These are phyloP conservation scores for Pyrenochaeta sp. DNA, from an alignment of 2,329 filamentous ascomycete genomes.

Conservation along the genomic window DNA sequence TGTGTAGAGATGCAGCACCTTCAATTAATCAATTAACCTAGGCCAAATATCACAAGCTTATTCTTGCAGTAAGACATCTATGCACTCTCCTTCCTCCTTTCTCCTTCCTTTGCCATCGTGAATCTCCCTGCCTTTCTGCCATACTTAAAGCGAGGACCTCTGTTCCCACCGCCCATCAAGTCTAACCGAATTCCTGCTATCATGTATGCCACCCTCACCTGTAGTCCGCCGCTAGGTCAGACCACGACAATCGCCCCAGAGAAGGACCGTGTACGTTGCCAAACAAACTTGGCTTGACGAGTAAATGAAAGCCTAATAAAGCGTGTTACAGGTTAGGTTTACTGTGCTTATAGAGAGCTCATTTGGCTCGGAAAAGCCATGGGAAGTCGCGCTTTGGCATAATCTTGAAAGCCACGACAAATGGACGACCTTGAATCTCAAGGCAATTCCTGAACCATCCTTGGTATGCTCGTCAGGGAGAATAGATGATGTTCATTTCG, in stretches of 20 bases:
- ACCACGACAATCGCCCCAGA: slow-evolving; percentile 67
- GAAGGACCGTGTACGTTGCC: slow-evolving; percentile 48
- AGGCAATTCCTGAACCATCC: slow-evolving; percentile 44
- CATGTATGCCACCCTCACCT: slow-evolving; percentile 65
- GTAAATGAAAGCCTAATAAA: slow-evolving; percentile 17
- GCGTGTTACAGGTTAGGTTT: slow-evolving; percentile 61
- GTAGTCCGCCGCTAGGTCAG: slow-evolving; percentile 78
- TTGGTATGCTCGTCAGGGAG: slow-evolving; percentile 26
- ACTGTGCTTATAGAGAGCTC: slow-evolving; percentile 75
- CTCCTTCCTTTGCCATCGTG: slow-evolving; percentile 3
- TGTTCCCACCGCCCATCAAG: background rate
- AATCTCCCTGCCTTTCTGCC: slow-evolving; percentile 1
- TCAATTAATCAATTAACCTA: slow-evolving; percentile 11
- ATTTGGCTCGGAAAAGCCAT: slow-evolving; percentile 62
- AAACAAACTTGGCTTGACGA: background rate
- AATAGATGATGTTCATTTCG: background rate
- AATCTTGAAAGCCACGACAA: slow-evolving; percentile 64
- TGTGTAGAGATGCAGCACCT: slow-evolving; percentile 11
- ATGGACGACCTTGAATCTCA: slow-evolving; percentile 68
- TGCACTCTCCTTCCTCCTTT: background rate
- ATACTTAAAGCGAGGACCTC: background rate
- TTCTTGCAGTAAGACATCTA: background rate
- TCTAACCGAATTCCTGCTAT: slow-evolving; percentile 1
- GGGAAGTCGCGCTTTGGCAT: slow-evolving; percentile 81
- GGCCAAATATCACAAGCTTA: background rate